A percentile compares a stretch with the other conserved stretches of the same genome.
Evolutionary conservation across 768 basidiomycete species (phyloP).

Genomic region (Pholiota molesta): DNA sequence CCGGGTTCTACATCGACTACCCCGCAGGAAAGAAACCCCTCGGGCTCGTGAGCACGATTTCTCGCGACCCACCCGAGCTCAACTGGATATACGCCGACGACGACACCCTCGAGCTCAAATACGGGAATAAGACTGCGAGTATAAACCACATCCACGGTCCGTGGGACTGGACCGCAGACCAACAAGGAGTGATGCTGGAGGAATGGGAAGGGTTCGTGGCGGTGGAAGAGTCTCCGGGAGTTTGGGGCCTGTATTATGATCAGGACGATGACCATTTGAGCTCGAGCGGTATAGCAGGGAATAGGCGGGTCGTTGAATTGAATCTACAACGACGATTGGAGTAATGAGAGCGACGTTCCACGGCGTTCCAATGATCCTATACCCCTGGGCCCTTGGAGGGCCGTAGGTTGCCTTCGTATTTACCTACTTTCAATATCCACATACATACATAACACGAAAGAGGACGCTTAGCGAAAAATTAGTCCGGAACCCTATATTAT

Average conservation of each 20-base stretch:
- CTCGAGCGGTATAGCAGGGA: slow-evolving; percentile 12
- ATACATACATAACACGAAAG: too few species aligned
- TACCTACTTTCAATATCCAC: not conserved
- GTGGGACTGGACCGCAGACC: slow-evolving; percentile 34
- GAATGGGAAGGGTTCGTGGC: slow-evolving; percentile 32
- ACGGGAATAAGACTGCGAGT: slow-evolving; percentile 33
- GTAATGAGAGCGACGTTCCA: not conserved
- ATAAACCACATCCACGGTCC: slow-evolving; percentile 29
- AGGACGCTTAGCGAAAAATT: not conserved
- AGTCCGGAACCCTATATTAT: not conserved
- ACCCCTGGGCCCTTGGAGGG: not conserved
- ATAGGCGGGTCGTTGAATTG: slow-evolving; percentile 23
- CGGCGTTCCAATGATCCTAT: too few species aligned
- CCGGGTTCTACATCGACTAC: slow-evolving; percentile 35
- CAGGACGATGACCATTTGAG: slow-evolving; percentile 27
- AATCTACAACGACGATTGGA: slow-evolving; percentile 22
- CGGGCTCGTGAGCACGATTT: slow-evolving; percentile 34
- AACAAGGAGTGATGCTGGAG: slow-evolving; percentile 24
- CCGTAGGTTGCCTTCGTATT: not conserved
- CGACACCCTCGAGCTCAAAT: slow-evolving; percentile 27
- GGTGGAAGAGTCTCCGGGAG: slow-evolving; percentile 26
- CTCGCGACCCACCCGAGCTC: slow-evolving; percentile 31
- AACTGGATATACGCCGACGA: slow-evolving; percentile 36
- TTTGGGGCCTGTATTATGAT: slow-evolving; percentile 27
- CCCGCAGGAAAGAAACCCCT: slow-evolving; percentile 28